These are phyloP conservation scores for Hymenoscyphus repandus DNA, from an alignment of 2,329 filamentous ascomycete species.

Conservation along the genomic window DNA sequence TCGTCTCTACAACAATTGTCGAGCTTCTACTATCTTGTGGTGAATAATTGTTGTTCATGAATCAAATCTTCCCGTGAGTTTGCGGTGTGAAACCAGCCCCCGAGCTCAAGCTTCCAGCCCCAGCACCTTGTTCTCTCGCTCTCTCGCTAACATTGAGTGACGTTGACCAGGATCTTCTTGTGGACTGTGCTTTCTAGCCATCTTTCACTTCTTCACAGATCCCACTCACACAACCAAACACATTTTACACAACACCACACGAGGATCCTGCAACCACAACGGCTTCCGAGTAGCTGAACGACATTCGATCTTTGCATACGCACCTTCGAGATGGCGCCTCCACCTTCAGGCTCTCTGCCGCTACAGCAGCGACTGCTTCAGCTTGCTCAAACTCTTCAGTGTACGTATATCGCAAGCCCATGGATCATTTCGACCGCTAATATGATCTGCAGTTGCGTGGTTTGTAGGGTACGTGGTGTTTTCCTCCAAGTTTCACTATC, in stretches of 20 bases:
- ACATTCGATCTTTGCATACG: neutral
- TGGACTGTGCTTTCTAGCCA: neutral
- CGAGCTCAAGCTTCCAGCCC: no score
- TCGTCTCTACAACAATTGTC: neutral
- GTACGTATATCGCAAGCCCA: slow-evolving; percentile 48
- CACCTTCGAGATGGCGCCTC: slow-evolving; percentile 26
- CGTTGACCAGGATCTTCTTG: neutral
- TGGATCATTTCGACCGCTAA: slow-evolving; percentile 16
- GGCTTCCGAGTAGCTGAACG: neutral
- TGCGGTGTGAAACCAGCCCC: no score
- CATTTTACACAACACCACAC: neutral
- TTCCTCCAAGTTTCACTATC: neutral
- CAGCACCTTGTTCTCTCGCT: no score
- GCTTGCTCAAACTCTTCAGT: slow-evolving; percentile 88
- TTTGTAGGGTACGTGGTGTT: slow-evolving; percentile 64
- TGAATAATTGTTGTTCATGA: no score
- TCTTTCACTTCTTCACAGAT: neutral
- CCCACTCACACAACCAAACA: slow-evolving; percentile 1
- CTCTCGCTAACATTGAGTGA: neutral
- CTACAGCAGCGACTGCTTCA: slow-evolving; percentile 56
- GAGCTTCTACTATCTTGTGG: no score
- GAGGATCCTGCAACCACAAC: neutral
- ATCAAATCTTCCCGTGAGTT: no score
- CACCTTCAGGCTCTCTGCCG: slow-evolving; percentile 29
- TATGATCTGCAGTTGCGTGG: slow-evolving; percentile 59